Conservation (phyloP, 2,329 filamentous ascomycete species). For the Venturiaceae sp. region DNA sequence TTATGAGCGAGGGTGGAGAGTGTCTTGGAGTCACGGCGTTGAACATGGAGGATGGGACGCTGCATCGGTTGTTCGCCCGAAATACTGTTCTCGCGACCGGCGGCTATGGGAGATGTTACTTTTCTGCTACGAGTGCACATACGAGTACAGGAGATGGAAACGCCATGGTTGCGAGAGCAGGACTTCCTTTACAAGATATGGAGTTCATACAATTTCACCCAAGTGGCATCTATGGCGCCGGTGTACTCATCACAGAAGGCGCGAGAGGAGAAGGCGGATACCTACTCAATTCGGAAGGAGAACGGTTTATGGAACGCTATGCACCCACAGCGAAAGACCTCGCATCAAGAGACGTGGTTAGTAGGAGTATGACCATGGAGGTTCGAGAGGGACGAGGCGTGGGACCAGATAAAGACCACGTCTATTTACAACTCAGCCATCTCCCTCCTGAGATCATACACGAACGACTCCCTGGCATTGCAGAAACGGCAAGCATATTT, state of each 20-base stretch:
- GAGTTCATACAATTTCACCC: slow-evolving; percentile 44
- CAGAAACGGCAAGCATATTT: slow-evolving; percentile 41
- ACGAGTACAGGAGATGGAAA: slow-evolving; percentile 41
- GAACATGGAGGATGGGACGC: slow-evolving; percentile 40
- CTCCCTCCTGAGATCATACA: slow-evolving; percentile 36
- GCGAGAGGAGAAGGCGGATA: slow-evolving; percentile 41
- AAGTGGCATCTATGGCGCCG: slow-evolving; percentile 40
- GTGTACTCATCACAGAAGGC: slow-evolving; percentile 40
- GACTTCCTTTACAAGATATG: slow-evolving; percentile 39
- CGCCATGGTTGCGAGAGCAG: slow-evolving; percentile 39
- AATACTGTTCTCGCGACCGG: slow-evolving; percentile 39
- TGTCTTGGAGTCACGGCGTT: slow-evolving; percentile 37
- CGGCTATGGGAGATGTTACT: slow-evolving; percentile 41
- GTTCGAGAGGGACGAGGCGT: slow-evolving; percentile 37
- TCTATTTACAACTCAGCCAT: slow-evolving; percentile 38
- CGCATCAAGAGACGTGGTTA: slow-evolving; percentile 38
- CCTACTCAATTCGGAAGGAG: slow-evolving; percentile 37
- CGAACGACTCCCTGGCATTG: slow-evolving; percentile 38
- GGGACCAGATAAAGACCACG: slow-evolving; percentile 36
- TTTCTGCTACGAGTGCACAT: slow-evolving; percentile 39
- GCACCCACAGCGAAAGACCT: slow-evolving; percentile 41
- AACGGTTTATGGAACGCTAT: slow-evolving; percentile 43
- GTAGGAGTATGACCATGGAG: slow-evolving; percentile 39
- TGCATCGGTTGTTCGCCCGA: slow-evolving; percentile 37
- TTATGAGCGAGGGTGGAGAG: slow-evolving; percentile 38